These are phyloP conservation scores for Tuber melanosporum DNA, from an alignment of 495 filamentous ascomycete species.

Conservation along the genomic window DNA sequence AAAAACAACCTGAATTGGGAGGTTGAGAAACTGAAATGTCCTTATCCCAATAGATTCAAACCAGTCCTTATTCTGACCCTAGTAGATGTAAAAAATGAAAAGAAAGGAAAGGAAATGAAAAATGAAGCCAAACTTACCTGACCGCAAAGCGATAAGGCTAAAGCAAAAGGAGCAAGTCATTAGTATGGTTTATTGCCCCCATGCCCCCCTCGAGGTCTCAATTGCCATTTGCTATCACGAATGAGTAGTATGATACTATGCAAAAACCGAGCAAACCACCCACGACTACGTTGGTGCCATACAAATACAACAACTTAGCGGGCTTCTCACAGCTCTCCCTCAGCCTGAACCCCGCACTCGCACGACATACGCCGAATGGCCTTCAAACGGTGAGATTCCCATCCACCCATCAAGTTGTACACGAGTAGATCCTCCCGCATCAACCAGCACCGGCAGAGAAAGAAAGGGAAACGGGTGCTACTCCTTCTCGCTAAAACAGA, in stretches of 20 bases:
- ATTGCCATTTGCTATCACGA: too few species aligned
- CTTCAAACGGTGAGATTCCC: background rate
- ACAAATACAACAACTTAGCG: background rate
- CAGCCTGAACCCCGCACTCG: background rate
- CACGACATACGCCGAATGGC: background rate
- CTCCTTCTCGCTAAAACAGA: background rate
- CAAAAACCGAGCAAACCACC: background rate
- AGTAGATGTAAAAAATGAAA: too few species aligned
- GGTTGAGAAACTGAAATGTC: too few species aligned
- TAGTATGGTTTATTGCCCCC: too few species aligned
- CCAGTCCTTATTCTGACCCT: too few species aligned
- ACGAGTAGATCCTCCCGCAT: background rate
- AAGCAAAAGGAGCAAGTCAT: too few species aligned
- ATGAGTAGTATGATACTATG: background rate
- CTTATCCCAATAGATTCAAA: too few species aligned
- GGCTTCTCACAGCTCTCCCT: background rate
- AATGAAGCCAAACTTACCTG: too few species aligned
- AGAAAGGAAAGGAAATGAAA: too few species aligned
- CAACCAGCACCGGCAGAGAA: background rate
- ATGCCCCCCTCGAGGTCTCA: too few species aligned
- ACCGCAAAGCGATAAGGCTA: too few species aligned
- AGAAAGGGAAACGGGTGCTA: background rate
- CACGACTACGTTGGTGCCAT: background rate
- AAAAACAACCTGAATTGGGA: too few species aligned
- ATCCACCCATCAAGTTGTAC: background rate